These are phyloP conservation scores for Mortierella sp. DNA, from an alignment of 371 early-diverging fungal genomes.

Conservation along the genomic window DNA sequence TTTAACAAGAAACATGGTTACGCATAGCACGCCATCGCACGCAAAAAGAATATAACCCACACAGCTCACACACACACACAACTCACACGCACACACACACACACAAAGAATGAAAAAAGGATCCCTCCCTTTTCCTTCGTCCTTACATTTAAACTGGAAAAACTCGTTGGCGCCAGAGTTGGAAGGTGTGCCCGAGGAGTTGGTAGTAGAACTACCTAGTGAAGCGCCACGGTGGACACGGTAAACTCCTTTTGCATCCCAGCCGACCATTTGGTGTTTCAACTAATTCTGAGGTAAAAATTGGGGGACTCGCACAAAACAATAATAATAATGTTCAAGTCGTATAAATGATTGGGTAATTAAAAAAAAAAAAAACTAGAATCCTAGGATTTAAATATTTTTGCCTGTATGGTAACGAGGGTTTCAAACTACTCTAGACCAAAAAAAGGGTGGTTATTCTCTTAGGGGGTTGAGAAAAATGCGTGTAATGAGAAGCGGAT, in stretches of 20 bases:
- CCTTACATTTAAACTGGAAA: conserved; percentile 53
- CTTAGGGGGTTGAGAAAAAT: background rate
- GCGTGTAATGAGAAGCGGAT: conserved; percentile 6
- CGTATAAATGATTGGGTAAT: background rate
- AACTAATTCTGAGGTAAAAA: background rate
- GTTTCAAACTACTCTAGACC: too few relatives aligned
- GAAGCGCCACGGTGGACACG: conserved; percentile 34
- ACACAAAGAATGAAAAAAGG: background rate
- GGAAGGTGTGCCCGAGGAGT: conserved; percentile 5
- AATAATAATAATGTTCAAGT: background rate
- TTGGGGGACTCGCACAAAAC: background rate
- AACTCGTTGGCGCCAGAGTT: conserved; percentile 19
- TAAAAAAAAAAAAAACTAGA: background rate
- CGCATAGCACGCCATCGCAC: too few relatives aligned
- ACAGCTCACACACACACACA: background rate
- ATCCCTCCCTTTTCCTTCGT: background rate
- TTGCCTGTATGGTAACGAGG: too few relatives aligned
- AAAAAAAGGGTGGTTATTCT: background rate
- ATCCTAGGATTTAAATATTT: background rate
- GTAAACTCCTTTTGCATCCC: conserved; percentile 43
- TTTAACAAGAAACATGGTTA: too few relatives aligned
- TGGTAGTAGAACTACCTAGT: background rate
- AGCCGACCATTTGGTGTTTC: conserved; percentile 33
- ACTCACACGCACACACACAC: background rate
- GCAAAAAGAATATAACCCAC: too few relatives aligned